These are phyloP conservation scores for Crataegus laevigata DNA, from an alignment of 306 rosid species.

Conservation along the genomic window DNA sequence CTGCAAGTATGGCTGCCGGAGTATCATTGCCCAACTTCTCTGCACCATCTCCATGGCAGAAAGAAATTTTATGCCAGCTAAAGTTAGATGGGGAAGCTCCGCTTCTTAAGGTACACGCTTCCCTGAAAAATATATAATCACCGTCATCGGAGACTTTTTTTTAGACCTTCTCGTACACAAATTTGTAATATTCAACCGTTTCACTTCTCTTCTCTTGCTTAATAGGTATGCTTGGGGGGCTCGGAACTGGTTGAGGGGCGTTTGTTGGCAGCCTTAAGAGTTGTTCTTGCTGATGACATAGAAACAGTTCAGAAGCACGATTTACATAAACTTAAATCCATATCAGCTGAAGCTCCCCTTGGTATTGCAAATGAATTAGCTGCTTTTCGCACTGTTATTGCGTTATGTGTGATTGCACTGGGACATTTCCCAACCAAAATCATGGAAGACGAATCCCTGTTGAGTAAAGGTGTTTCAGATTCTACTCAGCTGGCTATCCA, in stretches of 20 bases:
- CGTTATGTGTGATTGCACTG: constrained; percentile 76
- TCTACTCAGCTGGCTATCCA: constrained; percentile 63
- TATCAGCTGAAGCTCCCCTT: constrained; percentile 73
- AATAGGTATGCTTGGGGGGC: constrained; percentile 81
- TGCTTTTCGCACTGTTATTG: constrained; percentile 61
- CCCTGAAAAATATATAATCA: neutral
- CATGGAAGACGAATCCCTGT: constrained; percentile 69
- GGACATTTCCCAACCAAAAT: constrained; percentile 87
- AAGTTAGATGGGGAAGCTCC: constrained; percentile 70
- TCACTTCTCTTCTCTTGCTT: neutral
- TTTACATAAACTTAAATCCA: constrained; percentile 51
- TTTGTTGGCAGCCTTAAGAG: constrained; percentile 79
- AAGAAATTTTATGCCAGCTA: constrained; percentile 51
- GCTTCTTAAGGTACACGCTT: constrained; percentile 60
- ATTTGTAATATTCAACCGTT: neutral
- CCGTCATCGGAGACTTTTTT: neutral
- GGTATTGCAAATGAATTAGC: constrained; percentile 70
- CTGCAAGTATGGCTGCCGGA: constrained; percentile 89
- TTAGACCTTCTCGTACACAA: neutral
- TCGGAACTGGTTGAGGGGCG: constrained; percentile 68
- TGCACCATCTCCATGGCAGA: constrained; percentile 75
- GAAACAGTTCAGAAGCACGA: constrained; percentile 50
- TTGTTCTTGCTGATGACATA: constrained; percentile 42
- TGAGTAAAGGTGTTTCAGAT: constrained; percentile 50
- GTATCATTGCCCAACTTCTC: constrained; percentile 65